Percentiles rank a stretch among this genome's conserved stretches.
Conservation (phyloP, 208 protist genomes). For the Angomonas deanei region DNA sequence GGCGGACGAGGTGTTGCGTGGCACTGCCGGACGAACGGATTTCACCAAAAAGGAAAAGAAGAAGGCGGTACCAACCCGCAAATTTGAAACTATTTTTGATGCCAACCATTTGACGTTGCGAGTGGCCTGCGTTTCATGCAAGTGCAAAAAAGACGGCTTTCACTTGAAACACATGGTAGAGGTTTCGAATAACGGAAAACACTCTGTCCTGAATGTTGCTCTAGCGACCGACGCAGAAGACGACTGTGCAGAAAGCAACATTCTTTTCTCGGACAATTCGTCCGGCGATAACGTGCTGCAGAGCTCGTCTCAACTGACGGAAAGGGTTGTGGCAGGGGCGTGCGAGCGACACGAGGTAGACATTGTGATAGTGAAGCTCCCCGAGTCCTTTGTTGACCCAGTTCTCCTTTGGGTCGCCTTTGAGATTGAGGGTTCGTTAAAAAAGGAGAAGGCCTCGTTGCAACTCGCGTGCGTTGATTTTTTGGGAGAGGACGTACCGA, state of each 20-base stretch:
- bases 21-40: conserved; percentile 53
- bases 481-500: not conserved
- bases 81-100: conserved; percentile 34
- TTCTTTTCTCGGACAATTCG: no score
- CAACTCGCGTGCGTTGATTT: not conserved
- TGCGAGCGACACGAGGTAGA: conserved; percentile 14
- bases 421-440: conserved; percentile 30
- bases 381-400: conserved; percentile 25
- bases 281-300: no score
- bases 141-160: conserved; percentile 36
- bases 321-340: not conserved
- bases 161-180: conserved; percentile 25
- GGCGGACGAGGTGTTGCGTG: conserved; percentile 57
- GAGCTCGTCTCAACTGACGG: no score
- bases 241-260: not conserved
- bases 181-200: conserved; percentile 26
- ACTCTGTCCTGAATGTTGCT: not conserved
- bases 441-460: conserved; percentile 5
- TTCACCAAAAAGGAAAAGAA: not conserved
- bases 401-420: conserved; percentile 29
- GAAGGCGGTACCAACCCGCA: conserved; percentile 2
- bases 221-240: not conserved
- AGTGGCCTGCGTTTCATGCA: conserved; percentile 28
- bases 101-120: conserved; percentile 26
- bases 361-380: conserved; percentile 22